These are phyloP conservation scores for Russula sp. DNA, from an alignment of 768 basidiomycete genomes.

Conservation along the genomic window DNA sequence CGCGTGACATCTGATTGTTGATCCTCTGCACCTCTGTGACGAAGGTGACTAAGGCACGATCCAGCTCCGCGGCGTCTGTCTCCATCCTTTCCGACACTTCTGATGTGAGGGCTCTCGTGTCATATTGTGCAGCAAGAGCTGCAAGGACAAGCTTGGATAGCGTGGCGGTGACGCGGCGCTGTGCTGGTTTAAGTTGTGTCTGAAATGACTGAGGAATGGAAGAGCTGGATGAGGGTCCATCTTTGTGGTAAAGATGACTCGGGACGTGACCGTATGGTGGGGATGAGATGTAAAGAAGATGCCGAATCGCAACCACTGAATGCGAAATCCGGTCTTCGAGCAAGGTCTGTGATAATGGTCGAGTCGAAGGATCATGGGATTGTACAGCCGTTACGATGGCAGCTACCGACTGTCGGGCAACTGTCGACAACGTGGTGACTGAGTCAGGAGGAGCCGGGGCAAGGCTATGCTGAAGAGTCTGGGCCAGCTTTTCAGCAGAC, in stretches of 20 bases:
- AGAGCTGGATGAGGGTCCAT: not conserved
- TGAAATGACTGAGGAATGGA: constrained; percentile 40
- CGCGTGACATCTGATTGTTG: constrained; percentile 31
- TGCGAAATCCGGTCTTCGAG: constrained; percentile 57
- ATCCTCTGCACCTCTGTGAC: constrained; percentile 60
- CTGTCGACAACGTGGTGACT: constrained; percentile 53
- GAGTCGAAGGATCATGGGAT: constrained; percentile 36
- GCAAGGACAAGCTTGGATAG: constrained; percentile 85
- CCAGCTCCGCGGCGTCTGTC: constrained; percentile 68
- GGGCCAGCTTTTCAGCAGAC: constrained; percentile 60
- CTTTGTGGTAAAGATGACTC: constrained; percentile 21
- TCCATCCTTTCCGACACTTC: constrained; percentile 67
- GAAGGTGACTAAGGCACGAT: constrained; percentile 61
- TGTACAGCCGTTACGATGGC: constrained; percentile 57
- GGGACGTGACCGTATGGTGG: constrained; percentile 56
- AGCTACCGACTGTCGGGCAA: constrained; percentile 52
- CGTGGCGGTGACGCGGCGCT: constrained; percentile 82
- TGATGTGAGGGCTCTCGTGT: constrained; percentile 53
- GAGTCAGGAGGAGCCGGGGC: constrained; percentile 50
- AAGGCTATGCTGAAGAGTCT: constrained; percentile 53
- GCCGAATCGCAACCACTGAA: constrained; percentile 67
- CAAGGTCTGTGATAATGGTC: constrained; percentile 45
- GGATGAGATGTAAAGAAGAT: constrained; percentile 64
- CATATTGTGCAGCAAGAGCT: constrained; percentile 82
- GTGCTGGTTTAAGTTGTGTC: constrained; percentile 59